These are phyloP conservation scores for Amphicarpaea edgeworthii DNA, from an alignment of 306 rosid species.

Conservation along the genomic window DNA sequence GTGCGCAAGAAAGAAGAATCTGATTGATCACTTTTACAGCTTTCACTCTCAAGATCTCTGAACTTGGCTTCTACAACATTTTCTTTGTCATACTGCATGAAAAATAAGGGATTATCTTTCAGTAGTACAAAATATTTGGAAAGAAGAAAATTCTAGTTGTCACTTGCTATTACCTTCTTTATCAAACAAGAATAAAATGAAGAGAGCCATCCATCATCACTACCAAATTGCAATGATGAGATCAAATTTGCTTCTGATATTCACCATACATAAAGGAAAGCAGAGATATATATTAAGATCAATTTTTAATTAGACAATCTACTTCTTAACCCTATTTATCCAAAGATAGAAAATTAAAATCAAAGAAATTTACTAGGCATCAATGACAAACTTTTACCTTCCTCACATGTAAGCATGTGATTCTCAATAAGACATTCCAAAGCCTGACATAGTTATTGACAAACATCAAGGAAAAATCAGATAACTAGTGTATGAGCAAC, in stretches of 20 bases:
- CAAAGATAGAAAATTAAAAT: slow-evolving; percentile 18
- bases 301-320: slow-evolving; percentile 27
- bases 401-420: slow-evolving; percentile 95
- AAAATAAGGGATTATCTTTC: slow-evolving; percentile 38
- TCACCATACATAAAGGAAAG: slow-evolving; percentile 45
- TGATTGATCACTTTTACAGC: slow-evolving; percentile 68
- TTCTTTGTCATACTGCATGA: slow-evolving; percentile 87
- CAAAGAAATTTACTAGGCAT: slow-evolving; percentile 21
- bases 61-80: slow-evolving; percentile 80
- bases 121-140: slow-evolving; percentile 34
- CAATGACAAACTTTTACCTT: slow-evolving; percentile 62
- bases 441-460: slow-evolving; percentile 66
- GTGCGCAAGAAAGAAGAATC: slow-evolving; percentile 69
- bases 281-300: slow-evolving; percentile 34
- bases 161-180: slow-evolving; percentile 73
- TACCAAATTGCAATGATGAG: slow-evolving; percentile 84
- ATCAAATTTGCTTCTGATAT: slow-evolving; percentile 78
- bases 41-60: slow-evolving; percentile 80
- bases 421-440: slow-evolving; percentile 94
- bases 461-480: slow-evolving; percentile 43
- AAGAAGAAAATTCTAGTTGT: slow-evolving; percentile 34
- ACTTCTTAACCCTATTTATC: slow-evolving; percentile 3
- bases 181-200: slow-evolving; percentile 89
- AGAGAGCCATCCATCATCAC: slow-evolving; percentile 94
- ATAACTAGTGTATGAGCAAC: slow-evolving; percentile 10